These are phyloP conservation scores for Ophiosphaerella herpotricha DNA, from an alignment of 2,329 filamentous ascomycete species.

Conservation along the genomic window DNA sequence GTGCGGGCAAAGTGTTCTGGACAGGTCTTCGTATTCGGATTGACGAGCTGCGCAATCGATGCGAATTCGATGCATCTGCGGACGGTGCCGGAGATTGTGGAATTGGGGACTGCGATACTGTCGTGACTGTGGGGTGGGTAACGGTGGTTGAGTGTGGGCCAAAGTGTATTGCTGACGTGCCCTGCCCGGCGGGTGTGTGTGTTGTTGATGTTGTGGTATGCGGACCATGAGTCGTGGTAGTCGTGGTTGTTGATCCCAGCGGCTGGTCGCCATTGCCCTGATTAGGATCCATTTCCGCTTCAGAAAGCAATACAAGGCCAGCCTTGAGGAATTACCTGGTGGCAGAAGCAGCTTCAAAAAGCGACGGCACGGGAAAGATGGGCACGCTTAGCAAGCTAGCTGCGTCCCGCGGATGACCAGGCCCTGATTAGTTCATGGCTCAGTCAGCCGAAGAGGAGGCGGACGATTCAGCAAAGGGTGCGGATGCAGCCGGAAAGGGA, in stretches of 20 bases:
- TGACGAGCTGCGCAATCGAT: conserved; percentile 27
- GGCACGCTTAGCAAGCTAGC: conserved; percentile 16
- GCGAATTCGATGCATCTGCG: conserved; percentile 11
- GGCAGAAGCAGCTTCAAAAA: not conserved
- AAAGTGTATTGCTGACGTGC: conserved; percentile 24
- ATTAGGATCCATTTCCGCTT: conserved; percentile 16
- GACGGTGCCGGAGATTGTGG: conserved; percentile 17
- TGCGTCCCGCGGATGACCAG: conserved; percentile 21
- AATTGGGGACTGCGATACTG: conserved; percentile 23
- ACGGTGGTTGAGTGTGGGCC: conserved; percentile 31
- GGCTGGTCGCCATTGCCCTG: conserved; percentile 13
- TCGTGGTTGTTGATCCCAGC: conserved; percentile 28
- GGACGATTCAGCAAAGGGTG: conserved; percentile 5
- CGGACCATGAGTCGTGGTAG: conserved; percentile 34
- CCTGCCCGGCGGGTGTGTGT: conserved; percentile 21
- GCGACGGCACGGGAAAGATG: conserved; percentile 14
- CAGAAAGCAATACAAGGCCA: conserved; percentile 2
- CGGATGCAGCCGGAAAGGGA: conserved; percentile 1
- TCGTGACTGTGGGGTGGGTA: conserved; percentile 36
- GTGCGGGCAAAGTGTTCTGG: conserved; percentile 2
- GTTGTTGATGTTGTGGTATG: conserved; percentile 30
- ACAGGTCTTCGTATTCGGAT: conserved; percentile 34
- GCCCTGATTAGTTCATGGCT: conserved; percentile 16
- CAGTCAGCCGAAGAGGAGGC: conserved; percentile 17
- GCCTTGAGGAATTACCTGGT: conserved; percentile 3